A percentile compares a stretch with the other conserved stretches of the same genome.
These are phyloP conservation scores for Penicillium sp. DNA, from an alignment of 2,329 filamentous ascomycete species.

Conservation along the genomic window DNA sequence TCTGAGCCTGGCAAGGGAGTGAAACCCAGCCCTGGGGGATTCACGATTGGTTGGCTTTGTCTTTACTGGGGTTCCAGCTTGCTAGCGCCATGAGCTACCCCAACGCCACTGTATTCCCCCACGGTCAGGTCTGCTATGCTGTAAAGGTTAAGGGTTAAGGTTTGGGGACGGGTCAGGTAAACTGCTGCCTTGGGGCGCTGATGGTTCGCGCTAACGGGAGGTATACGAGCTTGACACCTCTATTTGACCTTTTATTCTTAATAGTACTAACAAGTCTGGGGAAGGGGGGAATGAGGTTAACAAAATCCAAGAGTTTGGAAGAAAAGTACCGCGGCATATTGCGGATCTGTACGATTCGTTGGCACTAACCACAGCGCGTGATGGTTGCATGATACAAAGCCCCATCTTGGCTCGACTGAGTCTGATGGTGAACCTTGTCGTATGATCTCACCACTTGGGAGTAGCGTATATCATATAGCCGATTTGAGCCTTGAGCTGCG, in stretches of 20 bases:
- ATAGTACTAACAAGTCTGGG: background rate
- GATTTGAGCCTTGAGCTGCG: background rate
- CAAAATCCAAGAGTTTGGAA: background rate
- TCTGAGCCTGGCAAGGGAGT: background rate
- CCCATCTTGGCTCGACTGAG: background rate
- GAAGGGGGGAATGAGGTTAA: background rate
- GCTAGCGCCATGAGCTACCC: background rate
- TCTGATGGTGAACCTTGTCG: background rate
- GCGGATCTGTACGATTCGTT: background rate
- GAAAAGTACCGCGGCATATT: background rate
- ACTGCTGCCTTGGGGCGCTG: background rate
- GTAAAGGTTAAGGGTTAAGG: background rate
- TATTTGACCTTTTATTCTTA: background rate
- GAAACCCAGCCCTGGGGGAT: no score
- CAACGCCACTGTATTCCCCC: background rate
- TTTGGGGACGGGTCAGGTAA: background rate
- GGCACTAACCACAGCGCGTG: background rate
- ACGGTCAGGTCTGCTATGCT: background rate
- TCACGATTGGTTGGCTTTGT: background rate
- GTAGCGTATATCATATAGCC: background rate
- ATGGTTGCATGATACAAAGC: constrained; percentile 1
- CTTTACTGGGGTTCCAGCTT: background rate
- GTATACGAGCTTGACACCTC: background rate
- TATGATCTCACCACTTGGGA: background rate
- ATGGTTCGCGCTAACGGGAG: background rate